Base-by-base conservation (phyloP, 2,329 filamentous ascomycete species). In the Fusarium pseudograminearum region DNA sequence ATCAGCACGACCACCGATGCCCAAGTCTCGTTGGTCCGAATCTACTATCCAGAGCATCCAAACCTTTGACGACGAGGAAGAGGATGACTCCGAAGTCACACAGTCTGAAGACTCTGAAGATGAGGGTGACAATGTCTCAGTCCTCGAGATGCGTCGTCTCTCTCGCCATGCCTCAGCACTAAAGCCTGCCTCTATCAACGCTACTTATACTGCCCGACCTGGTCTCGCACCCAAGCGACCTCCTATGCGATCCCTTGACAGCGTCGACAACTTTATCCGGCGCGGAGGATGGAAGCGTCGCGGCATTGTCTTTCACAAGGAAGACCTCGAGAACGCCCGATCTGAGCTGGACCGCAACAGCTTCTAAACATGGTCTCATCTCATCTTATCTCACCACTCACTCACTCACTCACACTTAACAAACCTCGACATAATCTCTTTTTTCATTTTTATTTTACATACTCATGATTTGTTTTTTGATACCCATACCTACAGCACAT, bases 271-370 rank as follows among this genome's bases (percentile, higher is more conserved):
- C 69, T 80, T 81, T 36, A 76, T 81, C 68, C 81, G 81, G 76
- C 79, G 80, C 18, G 80, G 80, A 38, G 80, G 81, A 34, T 83
- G 81, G 81, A 83, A 83, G 77, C 76, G 81, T 57, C 76, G 80
- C 15, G 81, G 80, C 51, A 78, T 83, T 42, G 75, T 82, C 74
- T 82, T 83, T 59, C 73, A 79, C 57, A 67, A 75, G 33, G 74
- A 80, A 30, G 79, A 80, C 34, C 70, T 80, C 20, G 78, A 79
- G 31, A 52, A 51, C 40, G 47, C 57, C 30, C 63, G 64, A 41
- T 41, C 33, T 47, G 59, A 71, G 11, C 44, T 47, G 46, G 70
- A 75, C 42, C 69, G 73, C 46, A 70, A 70, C 33, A 75, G 73
- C 65, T 75, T 61, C 51, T 75, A 70, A 73, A 52, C 60, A 59